Conservation (phyloP, 495 filamentous ascomycete genomes). For the Lasiosphaeria ovina region DNA sequence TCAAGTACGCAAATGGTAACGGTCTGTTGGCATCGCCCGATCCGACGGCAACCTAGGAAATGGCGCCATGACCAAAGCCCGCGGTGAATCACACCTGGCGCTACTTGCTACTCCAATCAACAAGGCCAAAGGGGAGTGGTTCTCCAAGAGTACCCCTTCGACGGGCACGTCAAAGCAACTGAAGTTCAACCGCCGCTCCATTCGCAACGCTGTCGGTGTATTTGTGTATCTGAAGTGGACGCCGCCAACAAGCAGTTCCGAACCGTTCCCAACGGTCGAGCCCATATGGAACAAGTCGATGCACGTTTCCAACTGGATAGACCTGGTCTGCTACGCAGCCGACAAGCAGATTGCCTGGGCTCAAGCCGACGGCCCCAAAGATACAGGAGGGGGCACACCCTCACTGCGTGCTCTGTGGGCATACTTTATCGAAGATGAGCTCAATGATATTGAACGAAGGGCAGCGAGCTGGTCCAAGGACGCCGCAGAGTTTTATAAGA, state of each 20-base stretch:
- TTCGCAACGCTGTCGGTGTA: neutral
- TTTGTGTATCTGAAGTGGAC: neutral
- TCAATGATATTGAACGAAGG: neutral
- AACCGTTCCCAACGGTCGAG: neutral
- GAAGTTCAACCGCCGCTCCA: neutral
- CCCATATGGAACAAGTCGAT: neutral
- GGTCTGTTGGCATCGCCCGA: neutral
- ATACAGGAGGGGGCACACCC: neutral
- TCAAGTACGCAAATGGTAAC: neutral
- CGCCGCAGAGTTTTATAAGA: neutral
- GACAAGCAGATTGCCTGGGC: neutral
- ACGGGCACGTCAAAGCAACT: neutral
- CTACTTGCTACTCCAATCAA: neutral
- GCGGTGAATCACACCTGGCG: neutral
- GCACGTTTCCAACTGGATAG: neutral
- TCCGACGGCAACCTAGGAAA: neutral
- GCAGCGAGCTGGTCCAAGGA: neutral
- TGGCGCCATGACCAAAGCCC: neutral
- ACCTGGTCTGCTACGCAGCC: neutral
- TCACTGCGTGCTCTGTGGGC: neutral
- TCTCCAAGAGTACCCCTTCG: neutral
- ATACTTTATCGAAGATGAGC: neutral
- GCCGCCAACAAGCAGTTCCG: neutral
- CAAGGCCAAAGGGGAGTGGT: neutral
- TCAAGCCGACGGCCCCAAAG: neutral